phyloP scores from a whole-genome alignment of 805 yeast species.

The Sugiyamaella mastotermitis region DNA sequence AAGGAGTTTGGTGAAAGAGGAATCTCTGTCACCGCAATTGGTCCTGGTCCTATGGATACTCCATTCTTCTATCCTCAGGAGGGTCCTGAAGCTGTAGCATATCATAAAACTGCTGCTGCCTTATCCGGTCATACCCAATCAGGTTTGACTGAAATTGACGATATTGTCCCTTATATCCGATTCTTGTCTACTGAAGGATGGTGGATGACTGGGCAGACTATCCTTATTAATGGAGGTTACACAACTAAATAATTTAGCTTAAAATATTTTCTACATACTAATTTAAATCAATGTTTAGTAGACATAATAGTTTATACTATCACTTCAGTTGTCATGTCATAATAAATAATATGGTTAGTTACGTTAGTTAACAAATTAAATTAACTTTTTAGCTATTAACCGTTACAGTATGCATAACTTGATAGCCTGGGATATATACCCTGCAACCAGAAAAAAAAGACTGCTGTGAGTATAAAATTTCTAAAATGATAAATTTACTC shows the following conservation, averaged over 20 bases:
- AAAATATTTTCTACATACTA: too few relatives aligned
- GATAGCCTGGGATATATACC: too few relatives aligned
- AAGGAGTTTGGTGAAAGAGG: constrained; percentile 67
- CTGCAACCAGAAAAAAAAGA: too few relatives aligned
- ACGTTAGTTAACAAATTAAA: too few relatives aligned
- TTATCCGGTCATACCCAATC: constrained; percentile 32
- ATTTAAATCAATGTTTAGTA: too few relatives aligned
- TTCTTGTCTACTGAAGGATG: constrained; percentile 59
- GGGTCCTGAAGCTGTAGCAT: constrained; percentile 44
- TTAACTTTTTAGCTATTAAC: too few relatives aligned
- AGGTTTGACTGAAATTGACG: constrained; percentile 46
- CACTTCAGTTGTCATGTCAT: too few relatives aligned
- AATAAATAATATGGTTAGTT: too few relatives aligned
- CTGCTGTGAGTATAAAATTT: too few relatives aligned
- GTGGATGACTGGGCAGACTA: constrained; percentile 68
- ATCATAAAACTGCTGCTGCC: constrained; percentile 46
- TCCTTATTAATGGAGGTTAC: constrained; percentile 59
- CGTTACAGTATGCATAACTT: too few relatives aligned
- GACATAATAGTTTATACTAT: too few relatives aligned
- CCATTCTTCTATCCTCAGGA: constrained; percentile 66
- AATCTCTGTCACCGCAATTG: constrained; percentile 65
- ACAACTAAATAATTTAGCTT: constrained; percentile 43
- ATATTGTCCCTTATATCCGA: constrained; percentile 57
- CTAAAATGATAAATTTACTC: too few relatives aligned
- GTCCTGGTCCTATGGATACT: constrained; percentile 71